Base-by-base conservation (phyloP, 768 basidiomycete species). In the Multifurca ochricompacta region DNA sequence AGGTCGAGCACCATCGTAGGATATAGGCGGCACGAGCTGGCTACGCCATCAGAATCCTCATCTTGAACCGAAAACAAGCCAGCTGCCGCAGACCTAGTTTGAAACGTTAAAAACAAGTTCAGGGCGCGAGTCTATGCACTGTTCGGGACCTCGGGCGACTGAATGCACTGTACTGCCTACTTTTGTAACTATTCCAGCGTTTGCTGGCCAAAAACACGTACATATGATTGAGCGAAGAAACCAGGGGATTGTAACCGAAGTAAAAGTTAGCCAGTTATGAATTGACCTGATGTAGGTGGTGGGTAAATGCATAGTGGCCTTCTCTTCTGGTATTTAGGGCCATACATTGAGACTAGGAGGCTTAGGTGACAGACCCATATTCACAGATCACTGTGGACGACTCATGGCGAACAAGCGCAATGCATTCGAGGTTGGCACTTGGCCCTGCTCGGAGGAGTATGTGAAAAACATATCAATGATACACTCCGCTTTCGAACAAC, bases 371-470 rank as follows among this genome's bases (percentile, higher is more conserved):
- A 32, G 4, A 40, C 27, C 37, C 37, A 6, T 28, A 13, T 30
- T 41, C 23, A 34, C 39, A 10, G 14, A 9, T 18, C 40, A 6
- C 10, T 10, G 11, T 13, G n/a, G 16, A 39, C 21, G 2, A 16
- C 3, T 8, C 18, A 47, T 47, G 46, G 19, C 13, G n/a, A 42
- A 30, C 14, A 45, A 41, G 43, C 51, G n/a, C 28, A 27, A 31
- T 14, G 44, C 43, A 9, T 56, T 51, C 43, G 49, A 56, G 16
- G 8, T 56, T 11, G 25, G 10, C 18, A 31, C 35, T 31, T 56
- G 54, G 54, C 49, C 49, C 8, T 45, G 49, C 31, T 46, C 54
- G 23, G 54, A 56, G 23, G 48, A 45, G 23, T 55, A 50, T 16
- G 21, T 45, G 42, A 51, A 45, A 36, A 16, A 51, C 14, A 28